Conservation (phyloP, 2,329 filamentous ascomycete genomes). For the Aspergillus eucalypticola region DNA sequence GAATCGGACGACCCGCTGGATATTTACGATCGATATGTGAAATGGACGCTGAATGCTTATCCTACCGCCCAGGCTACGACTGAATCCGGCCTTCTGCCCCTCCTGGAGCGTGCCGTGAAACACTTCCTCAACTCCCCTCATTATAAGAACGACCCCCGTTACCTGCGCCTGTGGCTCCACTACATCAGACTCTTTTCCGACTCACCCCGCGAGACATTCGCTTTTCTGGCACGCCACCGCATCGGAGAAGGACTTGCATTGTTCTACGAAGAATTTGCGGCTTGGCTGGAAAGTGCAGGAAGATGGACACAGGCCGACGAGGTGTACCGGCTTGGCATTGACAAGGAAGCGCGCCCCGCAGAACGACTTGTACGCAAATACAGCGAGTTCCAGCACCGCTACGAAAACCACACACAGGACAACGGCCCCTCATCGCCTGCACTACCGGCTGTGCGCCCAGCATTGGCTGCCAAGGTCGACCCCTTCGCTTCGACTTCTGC, state of each 20-base stretch:
- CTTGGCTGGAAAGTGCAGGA: conserved; percentile 81
- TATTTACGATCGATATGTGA: conserved; percentile 92
- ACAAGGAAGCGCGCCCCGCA: conserved; percentile 79
- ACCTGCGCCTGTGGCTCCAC: conserved; percentile 88
- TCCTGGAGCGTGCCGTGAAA: conserved; percentile 92
- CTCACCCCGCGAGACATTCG: conserved; percentile 86
- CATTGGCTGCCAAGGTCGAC: conserved; percentile 80
- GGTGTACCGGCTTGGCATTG: conserved; percentile 85
- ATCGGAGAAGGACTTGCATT: conserved; percentile 86
- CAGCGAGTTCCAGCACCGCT: conserved; percentile 82
- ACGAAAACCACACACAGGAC: conserved; percentile 65
- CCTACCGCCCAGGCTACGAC: conserved; percentile 89
- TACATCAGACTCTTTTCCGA: conserved; percentile 94
- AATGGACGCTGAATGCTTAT: conserved; percentile 94
- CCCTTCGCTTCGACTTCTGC: conserved; percentile 64
- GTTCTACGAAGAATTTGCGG: conserved; percentile 96
- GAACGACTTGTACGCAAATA: conserved; percentile 85
- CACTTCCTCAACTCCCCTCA: conserved; percentile 79
- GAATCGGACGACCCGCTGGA: conserved; percentile 96
- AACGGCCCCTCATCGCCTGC: conserved; percentile 80
- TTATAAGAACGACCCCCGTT: conserved; percentile 94
- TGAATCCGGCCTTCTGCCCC: conserved; percentile 81
- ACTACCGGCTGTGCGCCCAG: conserved; percentile 77
- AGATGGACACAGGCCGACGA: conserved; percentile 92
- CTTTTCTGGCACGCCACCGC: conserved; percentile 83